Percentiles rank a stretch among this genome's conserved stretches.
Conservation (phyloP, 1,284 basidiomycete species). For the Cryptococcus sp. region DNA sequence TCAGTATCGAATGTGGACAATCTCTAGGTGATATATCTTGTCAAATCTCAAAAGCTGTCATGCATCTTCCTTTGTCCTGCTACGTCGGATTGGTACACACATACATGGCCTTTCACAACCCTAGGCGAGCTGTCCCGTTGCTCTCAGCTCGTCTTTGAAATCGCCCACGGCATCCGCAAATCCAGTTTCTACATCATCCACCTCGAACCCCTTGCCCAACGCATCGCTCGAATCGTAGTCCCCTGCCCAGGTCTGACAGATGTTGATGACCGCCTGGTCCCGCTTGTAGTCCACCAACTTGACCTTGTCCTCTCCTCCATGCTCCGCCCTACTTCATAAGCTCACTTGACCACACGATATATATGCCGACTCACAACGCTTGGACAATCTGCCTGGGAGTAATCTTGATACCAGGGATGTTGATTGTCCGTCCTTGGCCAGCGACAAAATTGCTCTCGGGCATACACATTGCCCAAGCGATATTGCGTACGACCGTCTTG, state of each 20-base stretch:
- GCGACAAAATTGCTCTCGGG: slow-evolving; percentile 35
- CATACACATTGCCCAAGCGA: slow-evolving; percentile 44
- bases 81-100: too few species aligned
- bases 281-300: slow-evolving; percentile 43
- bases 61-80: too few species aligned
- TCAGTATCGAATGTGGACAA: too few species aligned
- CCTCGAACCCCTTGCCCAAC: slow-evolving; percentile 39
- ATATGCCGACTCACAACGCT: slow-evolving; percentile 33
- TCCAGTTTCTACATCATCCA: slow-evolving; percentile 39
- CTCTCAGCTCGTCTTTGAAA: slow-evolving; percentile 38
- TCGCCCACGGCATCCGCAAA: slow-evolving; percentile 43
- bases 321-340: slow-evolving; percentile 21
- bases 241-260: slow-evolving; percentile 46
- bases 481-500: slow-evolving; percentile 49
- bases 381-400: slow-evolving; percentile 45
- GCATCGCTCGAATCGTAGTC: slow-evolving; percentile 38
- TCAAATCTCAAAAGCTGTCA: too few species aligned
- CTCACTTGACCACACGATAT: background rate
- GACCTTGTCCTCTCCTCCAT: slow-evolving; percentile 42
- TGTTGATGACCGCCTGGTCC: slow-evolving; percentile 42
- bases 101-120: too few species aligned
- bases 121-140: background rate
- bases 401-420: slow-evolving; percentile 46
- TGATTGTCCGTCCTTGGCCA: slow-evolving; percentile 36
- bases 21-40: too few species aligned